Conservation (phyloP, 345 rosid genomes). For the Firmiana major region DNA sequence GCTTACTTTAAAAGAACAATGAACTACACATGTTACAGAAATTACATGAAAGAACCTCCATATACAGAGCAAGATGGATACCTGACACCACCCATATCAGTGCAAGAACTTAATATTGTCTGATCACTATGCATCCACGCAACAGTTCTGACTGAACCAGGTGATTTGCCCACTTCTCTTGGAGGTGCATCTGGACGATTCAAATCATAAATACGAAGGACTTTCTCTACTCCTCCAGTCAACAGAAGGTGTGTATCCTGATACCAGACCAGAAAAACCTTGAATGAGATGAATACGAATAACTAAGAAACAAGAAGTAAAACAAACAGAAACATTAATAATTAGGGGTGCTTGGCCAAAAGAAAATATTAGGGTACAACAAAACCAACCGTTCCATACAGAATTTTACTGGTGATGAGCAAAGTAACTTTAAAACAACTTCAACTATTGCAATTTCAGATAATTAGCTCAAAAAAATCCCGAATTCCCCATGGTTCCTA, state of each 20-base stretch:
- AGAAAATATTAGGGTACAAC: neutral
- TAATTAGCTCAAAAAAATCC: neutral
- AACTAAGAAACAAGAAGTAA: neutral
- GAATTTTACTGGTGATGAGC: neutral
- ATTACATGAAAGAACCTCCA: neutral
- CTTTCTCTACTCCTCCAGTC: constrained; percentile 94
- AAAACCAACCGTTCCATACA: neutral
- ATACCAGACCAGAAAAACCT: neutral
- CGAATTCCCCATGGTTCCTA: neutral
- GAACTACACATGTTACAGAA: neutral
- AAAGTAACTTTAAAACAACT: neutral
- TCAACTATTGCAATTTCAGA: neutral
- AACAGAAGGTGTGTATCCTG: constrained; percentile 85
- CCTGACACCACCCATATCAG: constrained; percentile 96
- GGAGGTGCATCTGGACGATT: constrained; percentile 84
- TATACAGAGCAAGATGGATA: constrained; percentile 18
- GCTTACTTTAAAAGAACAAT: neutral
- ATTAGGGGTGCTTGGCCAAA: neutral
- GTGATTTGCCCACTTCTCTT: constrained; percentile 80
- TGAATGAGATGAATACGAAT: constrained; percentile 4
- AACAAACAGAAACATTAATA: neutral
- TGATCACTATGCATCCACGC: constrained; percentile 98
- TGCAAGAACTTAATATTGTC: constrained; percentile 86
- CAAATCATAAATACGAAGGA: constrained; percentile 84
- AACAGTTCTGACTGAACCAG: constrained; percentile 83